Conservation (phyloP, 495 filamentous ascomycete species). For the Geopyxis carbonaria region DNA sequence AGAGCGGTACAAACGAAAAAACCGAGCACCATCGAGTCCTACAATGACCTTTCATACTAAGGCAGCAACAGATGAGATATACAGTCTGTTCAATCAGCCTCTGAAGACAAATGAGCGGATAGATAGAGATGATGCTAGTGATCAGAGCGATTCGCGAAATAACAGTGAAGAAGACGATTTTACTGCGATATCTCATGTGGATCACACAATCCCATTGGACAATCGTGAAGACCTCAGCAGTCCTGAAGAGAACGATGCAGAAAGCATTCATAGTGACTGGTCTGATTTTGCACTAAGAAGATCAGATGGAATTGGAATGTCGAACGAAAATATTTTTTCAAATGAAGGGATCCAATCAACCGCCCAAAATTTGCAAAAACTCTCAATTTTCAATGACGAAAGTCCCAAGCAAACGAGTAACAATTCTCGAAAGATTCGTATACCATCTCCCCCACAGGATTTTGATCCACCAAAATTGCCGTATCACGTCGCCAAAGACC, state of each 20-base stretch:
- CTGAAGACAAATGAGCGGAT: constrained; percentile 35
- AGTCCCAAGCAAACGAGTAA: constrained; percentile 20
- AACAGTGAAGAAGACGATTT: constrained; percentile 46
- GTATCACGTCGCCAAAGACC: constrained; percentile 43
- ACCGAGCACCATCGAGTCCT: constrained; percentile 28
- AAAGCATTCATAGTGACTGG: constrained; percentile 22
- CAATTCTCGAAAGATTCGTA: constrained; percentile 32
- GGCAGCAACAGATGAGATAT: constrained; percentile 91
- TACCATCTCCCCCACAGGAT: constrained; percentile 67
- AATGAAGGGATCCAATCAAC: constrained; percentile 4
- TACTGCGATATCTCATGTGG: constrained; percentile 32
- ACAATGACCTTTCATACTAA: constrained; percentile 96
- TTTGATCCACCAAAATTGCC: constrained; percentile 57
- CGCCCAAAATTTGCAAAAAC: constrained; percentile 1
- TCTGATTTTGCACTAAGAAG: constrained; percentile 18
- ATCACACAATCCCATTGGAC: not conserved
- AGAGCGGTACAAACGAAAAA: constrained; percentile 22
- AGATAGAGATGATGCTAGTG: constrained; percentile 27
- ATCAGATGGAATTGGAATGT: not conserved
- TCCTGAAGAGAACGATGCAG: constrained; percentile 27
- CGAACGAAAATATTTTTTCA: not conserved
- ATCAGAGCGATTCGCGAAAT: constrained; percentile 37
- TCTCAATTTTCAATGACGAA: constrained; percentile 15
- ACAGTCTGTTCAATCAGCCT: constrained; percentile 89
- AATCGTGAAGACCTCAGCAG: constrained; percentile 23